Evolutionary conservation across 805 yeast species (phyloP).

Genomic region (Millerago galiae): DNA sequence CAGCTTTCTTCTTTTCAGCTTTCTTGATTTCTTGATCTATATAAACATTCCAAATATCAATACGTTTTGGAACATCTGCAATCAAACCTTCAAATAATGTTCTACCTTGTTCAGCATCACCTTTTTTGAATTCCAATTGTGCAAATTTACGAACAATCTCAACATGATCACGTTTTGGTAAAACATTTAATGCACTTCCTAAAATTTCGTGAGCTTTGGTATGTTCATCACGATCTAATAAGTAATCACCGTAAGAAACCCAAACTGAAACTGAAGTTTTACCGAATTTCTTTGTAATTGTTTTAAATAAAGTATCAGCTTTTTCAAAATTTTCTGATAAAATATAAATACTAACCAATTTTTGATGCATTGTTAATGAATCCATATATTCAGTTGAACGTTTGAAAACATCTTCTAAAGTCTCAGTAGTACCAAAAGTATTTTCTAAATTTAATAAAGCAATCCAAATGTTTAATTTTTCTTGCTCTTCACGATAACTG

Average conservation of each 20-base stretch:
- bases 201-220: conserved; percentile 69
- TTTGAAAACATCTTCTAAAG: conserved; percentile 74
- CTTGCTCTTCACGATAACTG: conserved; percentile 85
- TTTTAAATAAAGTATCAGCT: conserved; percentile 64
- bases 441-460: conserved; percentile 91
- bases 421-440: conserved; percentile 82
- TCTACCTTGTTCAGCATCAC: conserved; percentile 92
- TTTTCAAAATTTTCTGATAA: conserved; percentile 64
- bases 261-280: conserved; percentile 61
- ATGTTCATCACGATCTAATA: conserved; percentile 47
- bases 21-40: conserved; percentile 85
- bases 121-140: conserved; percentile 77
- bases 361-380: conserved; percentile 71
- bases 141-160: conserved; percentile 86
- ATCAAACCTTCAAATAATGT: conserved; percentile 89
- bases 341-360: conserved; percentile 66
- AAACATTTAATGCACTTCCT: conserved; percentile 62
- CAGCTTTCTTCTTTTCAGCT: conserved; percentile 60
- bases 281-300: conserved; percentile 76
- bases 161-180: conserved; percentile 68
- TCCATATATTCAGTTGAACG: conserved; percentile 92
- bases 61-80: conserved; percentile 84
- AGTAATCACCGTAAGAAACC: conserved; percentile 74
- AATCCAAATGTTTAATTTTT: conserved; percentile 92
- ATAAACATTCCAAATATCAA: conserved; percentile 93